Base-by-base conservation (phyloP, 2,329 filamentous ascomycete species). In the Gliomastix tumulicola region DNA sequence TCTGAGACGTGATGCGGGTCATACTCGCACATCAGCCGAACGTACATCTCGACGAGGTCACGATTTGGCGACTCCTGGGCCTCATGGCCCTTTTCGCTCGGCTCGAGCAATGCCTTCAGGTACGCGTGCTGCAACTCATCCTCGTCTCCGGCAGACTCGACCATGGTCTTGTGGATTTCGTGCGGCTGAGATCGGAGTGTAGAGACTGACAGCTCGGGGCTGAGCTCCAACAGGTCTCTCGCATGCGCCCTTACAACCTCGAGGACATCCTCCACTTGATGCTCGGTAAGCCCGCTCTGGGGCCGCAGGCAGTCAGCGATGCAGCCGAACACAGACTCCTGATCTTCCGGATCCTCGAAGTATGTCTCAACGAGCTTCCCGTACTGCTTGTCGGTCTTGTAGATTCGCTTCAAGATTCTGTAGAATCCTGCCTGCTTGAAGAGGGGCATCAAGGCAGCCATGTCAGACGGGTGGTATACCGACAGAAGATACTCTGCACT, bases 401-500 rank as follows among this genome's bases (percentile, higher is more conserved):
- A 95, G 9, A 88, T 83, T 12, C 86, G 82, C 62, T 98, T 98
- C 37, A 98, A 62, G 20, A 98, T 90, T 34, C 92, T 81, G 56
- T 85, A 94, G 56, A 97, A 98, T 1, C 79, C 76, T 3, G 92
- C 90, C 43, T 80, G 69, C 46, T 80, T 77, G 49, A 97, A 86
- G 1, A 86, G 63, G 0, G 86, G 80, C 41, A 97, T 82, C 48
- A 97, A 66, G 9, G 70, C 71, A 21, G 80, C 70, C 41, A 92
- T 71, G 52, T 95, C 84, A 4, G 90, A 80, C 13, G 94, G 92
- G 38, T 92, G 88, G 54, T 97, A 96, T 6, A 92, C 79, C 0
- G 94, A 97, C 16, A 98, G 69, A 1, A 98, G 66, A 56, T 98
- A 98, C 60, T 98, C 92, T 2, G 86, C 84, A 53, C 92, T 98